Evolutionary conservation across 805 yeast species (phyloP), one percentile per base, ranked within the genome.

Genomic region (Dipodascopsis uninucleata): DNA sequence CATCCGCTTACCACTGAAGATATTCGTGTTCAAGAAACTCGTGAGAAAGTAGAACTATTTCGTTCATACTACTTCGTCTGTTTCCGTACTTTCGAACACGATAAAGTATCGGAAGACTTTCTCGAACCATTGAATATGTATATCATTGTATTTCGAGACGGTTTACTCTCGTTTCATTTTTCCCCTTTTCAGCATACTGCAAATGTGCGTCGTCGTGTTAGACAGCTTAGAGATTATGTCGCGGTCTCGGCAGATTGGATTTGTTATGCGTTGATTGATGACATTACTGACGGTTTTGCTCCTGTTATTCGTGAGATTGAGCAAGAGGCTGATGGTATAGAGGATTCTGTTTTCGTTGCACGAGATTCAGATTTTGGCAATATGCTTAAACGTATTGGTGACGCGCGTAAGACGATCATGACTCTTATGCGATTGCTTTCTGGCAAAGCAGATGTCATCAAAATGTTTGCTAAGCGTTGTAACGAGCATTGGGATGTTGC

Each of bases 1-100:
- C 98, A 90, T 71, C 98, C 98, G 24, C 79, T 90, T 71, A 90
- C 98, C 0, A 88, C 96, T 1, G 98, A 90, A 69, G 98, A 90
- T 79, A 89, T 90, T 54, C 72, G 96, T 45, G 85, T 87, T 78
- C 95, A 89, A 68, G 98, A 90, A 69, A 79, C 96, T 20, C 88
- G 98, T 68, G 98, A 90, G 70, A 90, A 90, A 67, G 97, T 90
- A 24, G 98, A 90, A 67, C 71, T 90, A 51, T 90, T 90, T 74
- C 78, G 80, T 58, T 77, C 78, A 55, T 90, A 90, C 67, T 90
- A 93, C 66, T 88, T 93, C 70, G 95, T 93, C 32, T 85, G 95
- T 74, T 93, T 93, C 77, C 96, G 93, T 65, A 85, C 97, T 3
- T 93, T 93, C 67, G 97, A 88, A 61, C 81, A 83, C 20, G 96